Percentiles rank a stretch among this genome's conserved stretches.
Conservation (phyloP, 2,329 filamentous ascomycete species). For the Botrytis sinoallii region DNA sequence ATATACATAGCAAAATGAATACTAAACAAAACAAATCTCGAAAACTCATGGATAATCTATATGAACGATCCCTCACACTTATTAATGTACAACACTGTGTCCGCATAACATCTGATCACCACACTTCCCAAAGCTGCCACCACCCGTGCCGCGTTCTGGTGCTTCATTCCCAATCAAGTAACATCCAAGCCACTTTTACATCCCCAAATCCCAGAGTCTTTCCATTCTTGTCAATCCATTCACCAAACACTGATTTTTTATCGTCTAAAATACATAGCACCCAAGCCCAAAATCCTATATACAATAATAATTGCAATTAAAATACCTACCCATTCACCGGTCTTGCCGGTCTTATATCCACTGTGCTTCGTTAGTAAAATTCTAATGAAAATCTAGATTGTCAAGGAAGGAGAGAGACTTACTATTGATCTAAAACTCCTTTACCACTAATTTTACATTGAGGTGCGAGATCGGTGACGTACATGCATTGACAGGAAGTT, state of each 20-base stretch:
- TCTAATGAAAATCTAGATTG: background rate
- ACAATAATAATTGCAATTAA: constrained; percentile 72
- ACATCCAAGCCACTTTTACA: background rate
- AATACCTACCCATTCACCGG: constrained; percentile 72
- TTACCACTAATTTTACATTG: constrained; percentile 69
- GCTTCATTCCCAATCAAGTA: background rate
- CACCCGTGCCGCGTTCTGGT: background rate
- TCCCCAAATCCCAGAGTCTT: background rate
- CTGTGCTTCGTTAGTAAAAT: background rate
- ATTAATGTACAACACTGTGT: constrained; percentile 2
- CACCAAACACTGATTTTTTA: background rate
- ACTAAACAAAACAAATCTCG: background rate
- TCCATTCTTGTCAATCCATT: background rate
- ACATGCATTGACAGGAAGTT: constrained; percentile 59
- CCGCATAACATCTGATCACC: background rate
- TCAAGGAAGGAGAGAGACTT: background rate
- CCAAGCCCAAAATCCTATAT: constrained; percentile 67
- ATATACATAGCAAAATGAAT: background rate
- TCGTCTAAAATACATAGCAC: constrained; percentile 47
- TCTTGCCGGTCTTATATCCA: constrained; percentile 61
- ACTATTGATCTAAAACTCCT: constrained; percentile 65
- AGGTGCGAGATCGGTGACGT: constrained; percentile 56
- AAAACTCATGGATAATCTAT: background rate
- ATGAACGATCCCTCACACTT: background rate
- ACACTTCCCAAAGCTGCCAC: constrained; percentile 1